Evolutionary conservation across 345 rosid species (phyloP).

Genomic region (Brassica nigra): DNA sequence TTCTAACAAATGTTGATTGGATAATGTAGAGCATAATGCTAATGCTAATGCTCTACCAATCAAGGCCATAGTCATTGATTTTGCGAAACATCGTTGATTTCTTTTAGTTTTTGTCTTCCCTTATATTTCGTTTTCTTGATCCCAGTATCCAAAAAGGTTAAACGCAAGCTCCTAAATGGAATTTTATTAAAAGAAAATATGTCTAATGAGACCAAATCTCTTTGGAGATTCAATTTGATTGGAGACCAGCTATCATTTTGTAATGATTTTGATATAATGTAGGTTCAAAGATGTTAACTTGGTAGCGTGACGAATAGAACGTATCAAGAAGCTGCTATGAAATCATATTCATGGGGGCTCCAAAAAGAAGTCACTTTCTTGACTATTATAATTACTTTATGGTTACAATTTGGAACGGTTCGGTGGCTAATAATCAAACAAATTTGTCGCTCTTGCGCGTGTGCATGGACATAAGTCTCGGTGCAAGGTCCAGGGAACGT

Average conservation of each 20-base stretch:
- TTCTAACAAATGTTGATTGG: too few relatives aligned
- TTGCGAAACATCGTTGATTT: constrained; percentile 1
- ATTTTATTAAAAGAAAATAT: constrained; percentile 19
- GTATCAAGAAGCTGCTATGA: constrained; percentile 32
- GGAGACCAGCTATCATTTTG: background rate
- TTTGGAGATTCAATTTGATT: constrained; percentile 15
- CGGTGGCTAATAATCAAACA: background rate
- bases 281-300: constrained; percentile 28
- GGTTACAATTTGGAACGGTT: background rate
- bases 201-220: constrained; percentile 17
- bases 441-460: constrained; percentile 8
- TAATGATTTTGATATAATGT: constrained; percentile 31
- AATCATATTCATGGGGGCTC: constrained; percentile 25
- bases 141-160: constrained; percentile 6
- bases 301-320: constrained; percentile 34
- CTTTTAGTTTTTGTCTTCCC: constrained; percentile 1
- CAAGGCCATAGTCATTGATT: background rate
- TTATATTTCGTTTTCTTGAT: background rate
- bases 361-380: constrained; percentile 16
- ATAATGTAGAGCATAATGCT: too few relatives aligned
- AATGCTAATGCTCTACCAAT: too few relatives aligned
- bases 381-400: background rate
- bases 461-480: constrained; percentile 9
- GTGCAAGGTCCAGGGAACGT: background rate
- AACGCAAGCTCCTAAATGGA: background rate